A percentile compares a stretch with the other conserved stretches of the same genome.
Evolutionary conservation across 1,284 basidiomycete species (phyloP).

Genomic region (Naganishia cerealis): DNA sequence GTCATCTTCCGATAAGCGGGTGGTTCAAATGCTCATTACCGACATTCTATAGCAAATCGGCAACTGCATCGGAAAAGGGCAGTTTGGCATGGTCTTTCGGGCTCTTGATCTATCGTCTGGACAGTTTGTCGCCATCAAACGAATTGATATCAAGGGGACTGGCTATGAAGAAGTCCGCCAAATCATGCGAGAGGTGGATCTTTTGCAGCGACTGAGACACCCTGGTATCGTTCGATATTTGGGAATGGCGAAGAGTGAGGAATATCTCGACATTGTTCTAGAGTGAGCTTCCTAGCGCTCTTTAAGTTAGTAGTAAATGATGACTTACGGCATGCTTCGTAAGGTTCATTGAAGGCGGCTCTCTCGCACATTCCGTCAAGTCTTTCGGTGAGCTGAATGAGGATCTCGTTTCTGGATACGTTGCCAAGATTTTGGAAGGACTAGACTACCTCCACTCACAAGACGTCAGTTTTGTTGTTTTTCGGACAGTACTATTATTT

Average conservation of each 20-base stretch:
- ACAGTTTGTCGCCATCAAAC: constrained; percentile 92
- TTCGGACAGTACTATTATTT: constrained; percentile 33
- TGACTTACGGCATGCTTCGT: neutral
- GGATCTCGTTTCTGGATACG: constrained; percentile 80
- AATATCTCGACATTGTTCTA: constrained; percentile 83
- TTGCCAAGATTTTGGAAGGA: constrained; percentile 89
- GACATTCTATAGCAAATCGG: constrained; percentile 74
- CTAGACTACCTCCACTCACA: constrained; percentile 81
- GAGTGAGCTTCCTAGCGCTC: constrained; percentile 65
- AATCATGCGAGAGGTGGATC: constrained; percentile 85
- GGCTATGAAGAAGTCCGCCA: constrained; percentile 80
- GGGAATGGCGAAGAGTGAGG: constrained; percentile 84
- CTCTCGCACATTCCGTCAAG: constrained; percentile 82
- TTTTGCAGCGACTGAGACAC: constrained; percentile 82
- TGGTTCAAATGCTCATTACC: neutral
- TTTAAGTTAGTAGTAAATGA: neutral
- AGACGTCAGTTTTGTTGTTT: constrained; percentile 55
- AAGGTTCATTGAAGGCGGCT: constrained; percentile 87
- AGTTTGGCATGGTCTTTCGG: constrained; percentile 92
- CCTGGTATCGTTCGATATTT: constrained; percentile 95
- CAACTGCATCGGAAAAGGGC: constrained; percentile 91
- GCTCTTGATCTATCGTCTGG: constrained; percentile 88
- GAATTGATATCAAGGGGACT: constrained; percentile 79
- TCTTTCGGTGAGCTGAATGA: constrained; percentile 90
- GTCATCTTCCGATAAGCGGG: neutral